Evolutionary conservation across 805 yeast species (phyloP).

Genomic region (Candida insectalens): DNA sequence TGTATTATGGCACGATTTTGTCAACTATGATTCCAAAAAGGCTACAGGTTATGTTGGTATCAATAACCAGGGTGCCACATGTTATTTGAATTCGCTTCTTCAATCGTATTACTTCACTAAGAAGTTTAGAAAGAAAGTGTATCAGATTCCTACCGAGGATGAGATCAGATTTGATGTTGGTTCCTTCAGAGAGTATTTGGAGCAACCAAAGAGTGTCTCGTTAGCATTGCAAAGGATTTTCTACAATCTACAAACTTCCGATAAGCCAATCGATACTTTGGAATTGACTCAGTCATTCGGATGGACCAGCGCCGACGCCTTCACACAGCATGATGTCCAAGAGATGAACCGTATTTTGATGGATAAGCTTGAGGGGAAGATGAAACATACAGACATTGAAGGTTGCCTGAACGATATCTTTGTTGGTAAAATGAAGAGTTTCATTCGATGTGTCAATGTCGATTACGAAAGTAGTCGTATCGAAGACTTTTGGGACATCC

Average conservation of each 20-base stretch:
- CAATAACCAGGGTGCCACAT: constrained; percentile 96
- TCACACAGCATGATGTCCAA: constrained; percentile 97
- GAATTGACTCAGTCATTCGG: constrained; percentile 91
- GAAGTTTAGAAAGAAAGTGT: constrained; percentile 74
- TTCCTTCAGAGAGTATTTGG: constrained; percentile 17
- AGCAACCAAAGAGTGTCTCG: constrained; percentile 50
- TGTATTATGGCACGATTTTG: constrained; percentile 84
- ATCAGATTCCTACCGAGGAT: constrained; percentile 74
- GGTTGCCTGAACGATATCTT: constrained; percentile 70
- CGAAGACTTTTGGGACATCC: constrained; percentile 98
- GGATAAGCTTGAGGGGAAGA: constrained; percentile 85
- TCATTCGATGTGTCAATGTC: constrained; percentile 84
- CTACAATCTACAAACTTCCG: constrained; percentile 65
- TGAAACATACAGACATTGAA: constrained; percentile 82
- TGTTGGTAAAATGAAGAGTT: constrained; percentile 96
- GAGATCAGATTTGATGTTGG: constrained; percentile 29
- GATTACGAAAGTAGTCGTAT: constrained; percentile 85
- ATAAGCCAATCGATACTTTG: constrained; percentile 70
- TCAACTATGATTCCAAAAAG: constrained; percentile 77
- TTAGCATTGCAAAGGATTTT: constrained; percentile 82
- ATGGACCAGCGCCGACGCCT: constrained; percentile 93
- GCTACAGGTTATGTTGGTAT: constrained; percentile 89
- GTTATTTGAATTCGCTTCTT: constrained; percentile 84
- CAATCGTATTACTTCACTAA: constrained; percentile 88
- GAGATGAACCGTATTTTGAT: constrained; percentile 89